Conservation (phyloP, 2,329 filamentous ascomycete genomes). For the Fusarium sp. region DNA sequence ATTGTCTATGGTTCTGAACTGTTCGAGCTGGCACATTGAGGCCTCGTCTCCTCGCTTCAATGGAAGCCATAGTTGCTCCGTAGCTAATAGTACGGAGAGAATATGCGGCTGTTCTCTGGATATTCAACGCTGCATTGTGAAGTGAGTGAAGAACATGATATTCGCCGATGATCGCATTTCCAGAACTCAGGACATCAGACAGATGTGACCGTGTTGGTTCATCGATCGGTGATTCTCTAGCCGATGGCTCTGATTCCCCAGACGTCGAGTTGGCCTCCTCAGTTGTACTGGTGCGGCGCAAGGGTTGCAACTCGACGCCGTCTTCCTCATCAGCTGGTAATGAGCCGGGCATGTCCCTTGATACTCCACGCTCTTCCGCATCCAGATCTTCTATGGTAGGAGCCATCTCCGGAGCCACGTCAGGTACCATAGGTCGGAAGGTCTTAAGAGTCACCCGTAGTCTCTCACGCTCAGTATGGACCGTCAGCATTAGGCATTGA, state of each 20-base stretch:
- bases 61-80: constrained; percentile 60
- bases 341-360: constrained; percentile 50
- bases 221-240: constrained; percentile 39
- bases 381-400: constrained; percentile 60
- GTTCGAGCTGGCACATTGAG: constrained; percentile 32
- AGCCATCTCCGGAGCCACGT: constrained; percentile 39
- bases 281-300: constrained; percentile 34
- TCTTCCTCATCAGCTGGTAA: constrained; percentile 48
- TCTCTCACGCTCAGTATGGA: constrained; percentile 67
- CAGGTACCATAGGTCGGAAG: constrained; percentile 46
- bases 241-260: constrained; percentile 41
- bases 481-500: constrained; percentile 70
- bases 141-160: constrained; percentile 62
- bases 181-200: constrained; percentile 60
- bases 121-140: constrained; percentile 55
- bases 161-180: constrained; percentile 62
- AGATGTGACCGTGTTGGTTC: constrained; percentile 50
- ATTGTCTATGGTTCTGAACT: constrained; percentile 32
- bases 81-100: constrained; percentile 64
- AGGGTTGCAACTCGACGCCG: constrained; percentile 57
- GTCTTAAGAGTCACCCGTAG: constrained; percentile 58
- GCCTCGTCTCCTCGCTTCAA: constrained; percentile 54
- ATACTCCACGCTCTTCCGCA: constrained; percentile 63
- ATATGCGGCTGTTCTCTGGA: constrained; percentile 58
- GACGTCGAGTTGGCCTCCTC: constrained; percentile 37